phyloP scores from a whole-genome alignment of 495 filamentous ascomycete genomes.

The Xylaria acuta region DNA sequence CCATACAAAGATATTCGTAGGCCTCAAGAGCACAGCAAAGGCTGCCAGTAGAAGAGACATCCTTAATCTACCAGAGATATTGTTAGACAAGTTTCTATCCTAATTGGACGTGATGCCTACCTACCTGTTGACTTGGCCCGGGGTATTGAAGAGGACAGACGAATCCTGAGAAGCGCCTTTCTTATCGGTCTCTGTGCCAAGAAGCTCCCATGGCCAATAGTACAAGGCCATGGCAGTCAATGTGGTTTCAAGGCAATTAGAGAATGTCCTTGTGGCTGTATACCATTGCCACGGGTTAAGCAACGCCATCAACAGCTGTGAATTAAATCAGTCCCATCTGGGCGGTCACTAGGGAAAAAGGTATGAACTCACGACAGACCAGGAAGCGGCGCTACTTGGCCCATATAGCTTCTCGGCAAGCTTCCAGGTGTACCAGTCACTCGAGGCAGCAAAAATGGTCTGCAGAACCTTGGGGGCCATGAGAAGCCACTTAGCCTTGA shows the following conservation, averaged over 20 bases:
- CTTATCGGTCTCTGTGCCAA: conserved; percentile 44
- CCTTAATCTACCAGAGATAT: conserved; percentile 58
- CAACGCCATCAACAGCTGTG: conserved; percentile 70
- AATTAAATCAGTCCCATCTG: conserved; percentile 20
- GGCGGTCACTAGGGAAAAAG: background rate
- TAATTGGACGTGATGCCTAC: conserved; percentile 25
- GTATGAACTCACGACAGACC: conserved; percentile 65
- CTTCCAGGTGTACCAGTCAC: conserved; percentile 91
- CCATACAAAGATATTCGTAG: conserved; percentile 93
- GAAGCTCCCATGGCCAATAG: conserved; percentile 83
- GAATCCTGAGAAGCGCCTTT: conserved; percentile 36
- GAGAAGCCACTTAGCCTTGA: conserved; percentile 55
- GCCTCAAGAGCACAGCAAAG: conserved; percentile 83
- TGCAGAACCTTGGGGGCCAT: conserved; percentile 77
- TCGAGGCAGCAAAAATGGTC: conserved; percentile 74
- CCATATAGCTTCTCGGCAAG: conserved; percentile 79
- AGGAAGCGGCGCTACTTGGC: conserved; percentile 63
- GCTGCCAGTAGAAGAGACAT: conserved; percentile 77
- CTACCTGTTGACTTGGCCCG: conserved; percentile 43
- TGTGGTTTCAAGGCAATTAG: conserved; percentile 90
- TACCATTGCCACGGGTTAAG: conserved; percentile 97
- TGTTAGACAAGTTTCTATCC: conserved; percentile 8
- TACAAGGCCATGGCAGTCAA: conserved; percentile 80
- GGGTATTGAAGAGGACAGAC: conserved; percentile 32
- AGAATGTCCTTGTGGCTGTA: conserved; percentile 89